Conservation (phyloP, 192 early-diverging fungal species). For the Coemansia interrupta region DNA sequence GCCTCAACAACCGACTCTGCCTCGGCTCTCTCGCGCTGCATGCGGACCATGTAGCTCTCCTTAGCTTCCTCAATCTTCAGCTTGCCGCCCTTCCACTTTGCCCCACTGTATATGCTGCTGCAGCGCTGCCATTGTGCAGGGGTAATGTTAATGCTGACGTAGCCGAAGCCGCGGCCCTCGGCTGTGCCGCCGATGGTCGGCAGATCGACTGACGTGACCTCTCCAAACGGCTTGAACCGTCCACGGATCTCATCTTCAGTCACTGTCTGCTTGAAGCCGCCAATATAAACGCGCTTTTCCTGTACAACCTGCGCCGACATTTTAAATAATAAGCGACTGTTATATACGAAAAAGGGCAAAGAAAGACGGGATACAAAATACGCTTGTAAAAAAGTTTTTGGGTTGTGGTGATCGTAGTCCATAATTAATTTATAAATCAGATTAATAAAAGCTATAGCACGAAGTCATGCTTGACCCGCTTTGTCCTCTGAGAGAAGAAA, state of each 20-base stretch:
- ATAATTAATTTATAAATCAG: too few relatives aligned
- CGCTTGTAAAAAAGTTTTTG: conserved; percentile 4
- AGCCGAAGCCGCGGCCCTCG: conserved; percentile 67
- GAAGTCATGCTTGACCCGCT: not conserved
- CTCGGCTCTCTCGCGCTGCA: conserved; percentile 53
- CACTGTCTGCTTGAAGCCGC: conserved; percentile 65
- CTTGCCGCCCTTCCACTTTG: conserved; percentile 82
- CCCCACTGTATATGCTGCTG: conserved; percentile 65
- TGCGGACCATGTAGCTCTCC: conserved; percentile 57
- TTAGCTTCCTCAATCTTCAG: conserved; percentile 80
- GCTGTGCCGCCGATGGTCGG: conserved; percentile 9
- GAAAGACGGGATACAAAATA: too few relatives aligned
- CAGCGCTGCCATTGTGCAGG: conserved; percentile 66
- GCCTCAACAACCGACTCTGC: conserved; percentile 38
- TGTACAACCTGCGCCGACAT: conserved; percentile 24
- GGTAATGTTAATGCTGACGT: conserved; percentile 67
- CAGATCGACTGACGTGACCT: conserved; percentile 30
- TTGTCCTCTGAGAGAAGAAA: too few relatives aligned
- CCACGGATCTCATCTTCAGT: conserved; percentile 56
- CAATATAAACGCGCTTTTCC: conserved; percentile 69
- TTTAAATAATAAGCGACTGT: not conserved
- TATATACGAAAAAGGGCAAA: not conserved
- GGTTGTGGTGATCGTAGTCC: too few relatives aligned
- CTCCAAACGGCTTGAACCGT: conserved; percentile 75
- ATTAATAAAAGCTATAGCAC: not conserved